These are phyloP conservation scores for Cyberlindnera bimundalis DNA, from an alignment of 805 yeast species.

Conservation along the genomic window DNA sequence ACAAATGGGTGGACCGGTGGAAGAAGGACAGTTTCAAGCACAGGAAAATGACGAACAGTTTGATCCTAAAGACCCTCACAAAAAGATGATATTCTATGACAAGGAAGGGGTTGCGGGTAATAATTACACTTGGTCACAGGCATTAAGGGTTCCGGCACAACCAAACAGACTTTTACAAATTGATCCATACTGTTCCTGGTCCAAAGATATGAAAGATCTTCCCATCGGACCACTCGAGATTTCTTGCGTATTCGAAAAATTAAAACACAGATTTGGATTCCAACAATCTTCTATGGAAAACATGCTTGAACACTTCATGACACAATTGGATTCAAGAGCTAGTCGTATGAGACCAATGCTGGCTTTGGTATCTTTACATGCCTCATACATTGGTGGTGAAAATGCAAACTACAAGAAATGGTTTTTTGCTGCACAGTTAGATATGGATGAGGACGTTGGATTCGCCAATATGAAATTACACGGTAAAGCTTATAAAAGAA, in stretches of 20 bases:
- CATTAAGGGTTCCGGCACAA: neutral
- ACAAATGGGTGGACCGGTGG: slow-evolving; percentile 1
- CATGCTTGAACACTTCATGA: slow-evolving; percentile 78
- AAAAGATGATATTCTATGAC: slow-evolving; percentile 1
- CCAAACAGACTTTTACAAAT: neutral
- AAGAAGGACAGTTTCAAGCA: neutral
- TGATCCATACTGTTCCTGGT: slow-evolving; percentile 2
- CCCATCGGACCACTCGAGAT: slow-evolving; percentile 47
- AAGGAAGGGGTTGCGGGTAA: slow-evolving; percentile 4
- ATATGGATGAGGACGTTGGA: slow-evolving; percentile 67
- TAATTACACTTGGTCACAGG: slow-evolving; percentile 2
- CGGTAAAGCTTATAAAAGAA: slow-evolving; percentile 43
- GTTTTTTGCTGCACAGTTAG: slow-evolving; percentile 85
- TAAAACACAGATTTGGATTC: slow-evolving; percentile 74
- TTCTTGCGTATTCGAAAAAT: slow-evolving; percentile 51
- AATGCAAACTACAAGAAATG: slow-evolving; percentile 84
- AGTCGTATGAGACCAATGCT: slow-evolving; percentile 68
- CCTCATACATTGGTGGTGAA: slow-evolving; percentile 91
- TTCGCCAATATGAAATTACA: slow-evolving; percentile 50
- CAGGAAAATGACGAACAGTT: neutral
- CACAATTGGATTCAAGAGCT: slow-evolving; percentile 81
- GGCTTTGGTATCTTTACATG: slow-evolving; percentile 76
- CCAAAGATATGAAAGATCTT: neutral
- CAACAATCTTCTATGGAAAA: slow-evolving; percentile 75
- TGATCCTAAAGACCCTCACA: slow-evolving; percentile 2